A percentile compares a stretch with the other conserved stretches of the same genome.
Evolutionary conservation across 495 filamentous ascomycete genomes (phyloP).

Genomic region (Aspergillus leporis): DNA sequence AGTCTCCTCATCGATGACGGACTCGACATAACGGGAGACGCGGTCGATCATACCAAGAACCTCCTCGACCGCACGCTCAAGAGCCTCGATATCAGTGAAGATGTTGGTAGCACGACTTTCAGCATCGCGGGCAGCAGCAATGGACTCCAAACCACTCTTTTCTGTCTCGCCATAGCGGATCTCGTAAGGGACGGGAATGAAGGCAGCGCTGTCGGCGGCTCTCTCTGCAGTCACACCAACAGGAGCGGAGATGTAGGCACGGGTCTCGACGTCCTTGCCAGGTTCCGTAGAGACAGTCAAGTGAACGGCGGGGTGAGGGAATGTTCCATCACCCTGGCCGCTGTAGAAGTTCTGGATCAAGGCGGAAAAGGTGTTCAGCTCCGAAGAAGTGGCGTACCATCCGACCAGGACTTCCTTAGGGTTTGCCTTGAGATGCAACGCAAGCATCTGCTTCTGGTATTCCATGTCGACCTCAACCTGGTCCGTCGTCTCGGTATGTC

Average conservation of each 20-base stretch:
- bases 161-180: slow-evolving; percentile 89
- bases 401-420: slow-evolving; percentile 92
- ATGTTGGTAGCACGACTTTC: slow-evolving; percentile 72
- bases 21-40: slow-evolving; percentile 83
- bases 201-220: slow-evolving; percentile 90
- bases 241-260: slow-evolving; percentile 90
- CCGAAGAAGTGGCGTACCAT: slow-evolving; percentile 95
- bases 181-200: slow-evolving; percentile 93
- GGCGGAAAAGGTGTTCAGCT: slow-evolving; percentile 96
- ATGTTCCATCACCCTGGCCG: slow-evolving; percentile 92
- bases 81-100: slow-evolving; percentile 80
- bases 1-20: slow-evolving; percentile 71
- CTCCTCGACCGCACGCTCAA: slow-evolving; percentile 81
- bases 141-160: slow-evolving; percentile 85
- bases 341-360: slow-evolving; percentile 99
- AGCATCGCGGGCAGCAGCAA: slow-evolving; percentile 75
- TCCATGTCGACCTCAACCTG: slow-evolving; percentile 99
- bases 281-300: slow-evolving; percentile 88
- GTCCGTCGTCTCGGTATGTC: slow-evolving; percentile 96
- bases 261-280: slow-evolving; percentile 78
- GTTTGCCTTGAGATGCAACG: slow-evolving; percentile 87
- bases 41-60: slow-evolving; percentile 85
- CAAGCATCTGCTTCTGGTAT: slow-evolving; percentile 98
- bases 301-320: slow-evolving; percentile 93
- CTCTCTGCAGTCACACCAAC: slow-evolving; percentile 94